Conservation (phyloP, 2,329 filamentous ascomycete species). For the Colletotrichum tanaceti region DNA sequence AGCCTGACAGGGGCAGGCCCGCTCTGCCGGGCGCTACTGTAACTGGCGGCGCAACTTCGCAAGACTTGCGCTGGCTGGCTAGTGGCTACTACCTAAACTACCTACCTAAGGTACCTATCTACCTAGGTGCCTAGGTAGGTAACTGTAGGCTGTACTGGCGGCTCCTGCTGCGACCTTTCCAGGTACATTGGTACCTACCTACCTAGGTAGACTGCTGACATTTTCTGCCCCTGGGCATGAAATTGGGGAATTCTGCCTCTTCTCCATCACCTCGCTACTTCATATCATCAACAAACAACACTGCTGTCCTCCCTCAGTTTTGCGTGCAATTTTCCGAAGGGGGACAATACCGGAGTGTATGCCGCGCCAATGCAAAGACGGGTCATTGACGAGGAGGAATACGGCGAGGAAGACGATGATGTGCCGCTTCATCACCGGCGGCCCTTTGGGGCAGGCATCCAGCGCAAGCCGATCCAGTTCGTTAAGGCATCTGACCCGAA, state of each 20-base stretch:
- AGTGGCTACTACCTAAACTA: no score
- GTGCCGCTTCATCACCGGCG: conserved; percentile 64
- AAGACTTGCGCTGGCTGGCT: conserved; percentile 9
- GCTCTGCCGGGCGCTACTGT: conserved; percentile 11
- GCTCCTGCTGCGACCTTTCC: no score
- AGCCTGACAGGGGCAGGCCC: conserved; percentile 34
- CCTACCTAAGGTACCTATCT: no score
- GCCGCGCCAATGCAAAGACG: conserved; percentile 16
- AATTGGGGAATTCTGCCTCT: conserved; percentile 3
- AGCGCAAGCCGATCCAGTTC: conserved; percentile 66
- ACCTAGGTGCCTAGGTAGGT: no score
- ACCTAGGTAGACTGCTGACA: conserved; percentile 5
- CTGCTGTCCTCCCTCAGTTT: not conserved
- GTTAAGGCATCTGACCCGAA: conserved; percentile 63
- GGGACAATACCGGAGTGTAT: not conserved
- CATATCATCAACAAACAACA: conserved; percentile 1
- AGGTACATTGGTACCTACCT: no score
- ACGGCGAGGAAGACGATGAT: conserved; percentile 57
- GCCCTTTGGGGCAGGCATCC: conserved; percentile 68
- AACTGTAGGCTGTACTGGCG: no score
- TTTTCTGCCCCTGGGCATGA: not conserved
- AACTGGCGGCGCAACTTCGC: conserved; percentile 1
- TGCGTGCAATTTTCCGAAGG: no score
- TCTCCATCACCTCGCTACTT: not conserved
- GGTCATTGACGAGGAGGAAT: conserved; percentile 39